Evolutionary conservation across 148 eudicot genomes (phyloP), one percentile per base, ranked within the genome.

Genomic region (Fagopyrum homotropicum): DNA sequence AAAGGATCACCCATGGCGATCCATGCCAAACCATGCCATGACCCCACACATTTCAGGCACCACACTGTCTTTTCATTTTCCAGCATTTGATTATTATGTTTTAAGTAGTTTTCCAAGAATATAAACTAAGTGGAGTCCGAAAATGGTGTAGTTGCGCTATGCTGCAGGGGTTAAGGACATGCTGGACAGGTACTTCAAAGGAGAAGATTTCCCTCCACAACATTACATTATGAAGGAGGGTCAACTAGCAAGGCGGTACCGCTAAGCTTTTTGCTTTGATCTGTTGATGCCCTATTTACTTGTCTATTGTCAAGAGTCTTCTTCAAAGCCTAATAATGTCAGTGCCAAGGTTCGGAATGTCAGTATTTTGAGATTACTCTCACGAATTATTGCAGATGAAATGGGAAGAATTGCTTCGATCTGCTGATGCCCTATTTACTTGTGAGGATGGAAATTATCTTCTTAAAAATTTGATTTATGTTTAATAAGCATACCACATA

Each of bases 21-120:
- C 86, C 83, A 95, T 95, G 99, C 97, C 97, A 57, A 90, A 95
- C 85, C 99, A 95, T 49, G 97, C 99, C 52, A 95, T 95, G 99
- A 95, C 99, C 47, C 99, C 99, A 72, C 99, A 92, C 74, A 86
- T 90, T 35, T 95, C 99, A 16, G 99, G 99, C 50, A 95, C 99
- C 44, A 95, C 97, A 49, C 12, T 12, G 2, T 12, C 17, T 8
- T 57, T 19, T 57, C 4, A 6, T 1, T 19, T 60, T 26, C 14
- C 7, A 22, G 40, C 40, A 9, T 26, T 49, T 11, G 7, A 7
- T 60, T 60, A 8, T 2, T 3, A 60, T 7, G 66, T 26, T 5
- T 22, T 1, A 22, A 43, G 47, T 4, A 3, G 4, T n/a, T 29
- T 7, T 9, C 68, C 15, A 29, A 26, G 68, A 29, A 29, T 26